Base-by-base conservation (phyloP, 2,329 filamentous ascomycete genomes). In the Xylariaceae sp. region DNA sequence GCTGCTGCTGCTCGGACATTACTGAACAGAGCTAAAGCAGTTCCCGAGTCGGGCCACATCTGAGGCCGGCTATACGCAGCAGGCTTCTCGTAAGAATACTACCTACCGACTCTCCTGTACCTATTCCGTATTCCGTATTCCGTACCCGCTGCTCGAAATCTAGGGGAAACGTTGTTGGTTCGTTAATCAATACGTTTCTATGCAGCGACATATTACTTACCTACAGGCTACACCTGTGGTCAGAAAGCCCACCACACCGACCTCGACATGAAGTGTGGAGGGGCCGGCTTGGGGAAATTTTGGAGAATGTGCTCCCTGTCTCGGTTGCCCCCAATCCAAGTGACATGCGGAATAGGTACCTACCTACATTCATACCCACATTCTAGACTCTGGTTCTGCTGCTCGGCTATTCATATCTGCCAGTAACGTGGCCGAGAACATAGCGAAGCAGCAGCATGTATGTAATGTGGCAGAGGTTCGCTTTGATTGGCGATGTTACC, bases 221-320 rank as follows among this genome's bases (percentile, higher is more conserved):
- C 23, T 30, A 30, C 23, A 4, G 3, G 23, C 17, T 41, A 37
- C 44, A 30, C 10, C 17, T 17, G 15, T 51, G 49, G 56, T 13
- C 35, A 53, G 7, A n/a, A 17, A 6, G 37, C 35, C 17, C 41
- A 52, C 49, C 17, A 18, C 45, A 41, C n/a, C 47, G 23, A 2
- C 23, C 23, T 30, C 23, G 23, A 30, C 23, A 30, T 30, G 23
- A 30, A 30, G 23, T 30, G 23, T 30, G 23, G 23, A 56, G 50
- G 45, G 52, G 50, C 10, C 10, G 44, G 37, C 30, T 64, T 62
- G 62, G 62, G 49, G 60, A 64, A 62, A 60, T 61, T 61, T 63
- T 30, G 61, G 61, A 60, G 61, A 63, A 61, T 41, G 37, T 5
- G 37, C 6, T 8, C 37, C 37, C 10, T 11, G 11, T 13, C 37